phyloP scores from a whole-genome alignment of 1,284 basidiomycete species.

The Ceratobasidium sp. region DNA sequence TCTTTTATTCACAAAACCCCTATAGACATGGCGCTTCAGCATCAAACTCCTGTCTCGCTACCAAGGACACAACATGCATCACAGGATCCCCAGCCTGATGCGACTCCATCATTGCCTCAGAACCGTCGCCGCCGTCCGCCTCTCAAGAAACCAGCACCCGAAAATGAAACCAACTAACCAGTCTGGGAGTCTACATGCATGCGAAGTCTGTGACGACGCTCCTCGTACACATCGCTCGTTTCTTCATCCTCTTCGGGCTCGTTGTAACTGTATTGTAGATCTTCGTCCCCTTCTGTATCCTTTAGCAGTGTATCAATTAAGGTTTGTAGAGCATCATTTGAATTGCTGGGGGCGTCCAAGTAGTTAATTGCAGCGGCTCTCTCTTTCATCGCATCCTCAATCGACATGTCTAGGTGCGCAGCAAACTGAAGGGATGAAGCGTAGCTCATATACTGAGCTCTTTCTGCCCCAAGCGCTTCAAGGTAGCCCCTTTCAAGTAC shows the following conservation, averaged over 20 bases:
- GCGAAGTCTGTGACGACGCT: neutral
- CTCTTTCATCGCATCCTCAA: too few species aligned
- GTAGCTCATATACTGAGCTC: neutral
- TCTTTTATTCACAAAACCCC: neutral
- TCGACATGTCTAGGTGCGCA: neutral
- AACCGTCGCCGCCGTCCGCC: neutral
- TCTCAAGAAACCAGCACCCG: neutral
- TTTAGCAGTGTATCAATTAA: neutral
- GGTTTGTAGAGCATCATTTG: neutral
- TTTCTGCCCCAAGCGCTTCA: neutral
- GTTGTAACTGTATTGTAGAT: neutral
- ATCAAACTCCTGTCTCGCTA: neutral
- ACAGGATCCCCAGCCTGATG: too few species aligned
- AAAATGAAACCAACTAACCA: neutral
- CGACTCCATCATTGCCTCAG: neutral
- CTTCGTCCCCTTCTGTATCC: neutral
- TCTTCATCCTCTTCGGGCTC: neutral
- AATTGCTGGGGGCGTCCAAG: too few species aligned
- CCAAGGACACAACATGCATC: neutral
- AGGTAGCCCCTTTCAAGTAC: neutral
- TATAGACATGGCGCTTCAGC: neutral
- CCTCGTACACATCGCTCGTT: neutral
- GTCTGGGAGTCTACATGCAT: neutral
- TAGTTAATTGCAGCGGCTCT: too few species aligned
- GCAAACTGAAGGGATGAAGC: neutral